phyloP scores from a whole-genome alignment of 176 grass and related monocot genomes.

The Ensete ventricosum region DNA sequence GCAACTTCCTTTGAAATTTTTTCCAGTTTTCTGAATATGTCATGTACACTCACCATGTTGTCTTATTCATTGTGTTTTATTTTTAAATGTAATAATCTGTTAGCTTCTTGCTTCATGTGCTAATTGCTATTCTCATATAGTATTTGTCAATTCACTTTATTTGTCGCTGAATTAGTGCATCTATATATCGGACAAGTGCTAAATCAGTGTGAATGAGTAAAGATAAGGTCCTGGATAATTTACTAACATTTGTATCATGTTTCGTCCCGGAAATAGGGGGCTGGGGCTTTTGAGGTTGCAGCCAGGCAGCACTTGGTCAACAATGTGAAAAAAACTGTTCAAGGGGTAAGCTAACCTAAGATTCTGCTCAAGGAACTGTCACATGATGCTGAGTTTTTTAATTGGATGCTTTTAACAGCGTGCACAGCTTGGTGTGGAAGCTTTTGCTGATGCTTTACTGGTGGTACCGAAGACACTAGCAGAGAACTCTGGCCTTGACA shows the following conservation, averaged over 20 bases:
- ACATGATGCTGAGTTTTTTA: not conserved
- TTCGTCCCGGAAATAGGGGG: slow-evolving; percentile 30
- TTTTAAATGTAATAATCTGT: not conserved
- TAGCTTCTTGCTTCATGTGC: not conserved
- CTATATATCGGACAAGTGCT: not conserved
- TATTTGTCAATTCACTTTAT: not conserved
- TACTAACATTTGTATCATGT: not conserved
- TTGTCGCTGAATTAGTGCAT: not conserved
- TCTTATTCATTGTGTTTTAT: not conserved
- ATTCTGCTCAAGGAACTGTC: not conserved
- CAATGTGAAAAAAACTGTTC: slow-evolving; percentile 84
- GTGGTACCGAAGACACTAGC: slow-evolving; percentile 87
- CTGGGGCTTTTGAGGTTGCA: slow-evolving; percentile 90
- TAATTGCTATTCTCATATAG: not conserved
- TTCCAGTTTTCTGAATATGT: no score
- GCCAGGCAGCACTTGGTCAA: slow-evolving; percentile 85
- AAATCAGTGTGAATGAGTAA: not conserved
- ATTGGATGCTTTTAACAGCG: slow-evolving; percentile 36
- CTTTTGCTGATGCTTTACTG: slow-evolving; percentile 92
- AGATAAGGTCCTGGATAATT: not conserved
- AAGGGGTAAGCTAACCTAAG: slow-evolving; percentile 47
- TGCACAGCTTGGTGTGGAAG: slow-evolving; percentile 87
- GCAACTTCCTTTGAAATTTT: no score
- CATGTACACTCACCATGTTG: not conserved
- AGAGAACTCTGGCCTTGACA: slow-evolving; percentile 87